phyloP scores from a whole-genome alignment of 805 yeast species.

The Saturnispora galanensis region DNA sequence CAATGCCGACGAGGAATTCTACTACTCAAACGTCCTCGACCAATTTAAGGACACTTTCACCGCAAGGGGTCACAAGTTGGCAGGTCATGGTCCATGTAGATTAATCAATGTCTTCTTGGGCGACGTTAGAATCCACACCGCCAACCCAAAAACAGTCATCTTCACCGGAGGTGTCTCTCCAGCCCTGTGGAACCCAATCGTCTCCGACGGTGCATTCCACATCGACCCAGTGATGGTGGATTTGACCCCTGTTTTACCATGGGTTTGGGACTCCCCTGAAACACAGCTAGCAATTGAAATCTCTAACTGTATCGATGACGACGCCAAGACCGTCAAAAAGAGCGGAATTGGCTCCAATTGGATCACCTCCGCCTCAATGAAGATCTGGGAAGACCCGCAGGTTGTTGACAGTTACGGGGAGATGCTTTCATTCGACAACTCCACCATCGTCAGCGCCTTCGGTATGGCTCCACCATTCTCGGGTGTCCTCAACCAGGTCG shows the following conservation, averaged over 20 bases:
- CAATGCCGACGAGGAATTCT: conserved; percentile 72
- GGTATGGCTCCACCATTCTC: conserved; percentile 31
- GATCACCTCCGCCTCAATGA: conserved; percentile 48
- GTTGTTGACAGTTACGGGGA: conserved; percentile 34
- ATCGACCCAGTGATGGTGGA: conserved; percentile 62
- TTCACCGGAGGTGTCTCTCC: conserved; percentile 81
- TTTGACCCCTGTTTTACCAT: conserved; percentile 58
- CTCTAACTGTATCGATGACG: conserved; percentile 41
- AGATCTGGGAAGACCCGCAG: conserved; percentile 41
- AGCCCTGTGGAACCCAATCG: conserved; percentile 72
- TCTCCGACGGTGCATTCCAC: conserved; percentile 65
- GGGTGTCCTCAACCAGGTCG: conserved; percentile 30
- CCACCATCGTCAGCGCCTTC: conserved; percentile 24
- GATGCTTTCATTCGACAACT: conserved; percentile 22
- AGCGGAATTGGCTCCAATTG: conserved; percentile 43
- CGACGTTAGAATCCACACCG: conserved; percentile 48
- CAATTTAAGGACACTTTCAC: conserved; percentile 32
- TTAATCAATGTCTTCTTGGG: conserved; percentile 52
- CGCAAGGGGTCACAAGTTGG: conserved; percentile 30
- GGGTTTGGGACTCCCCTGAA: conserved; percentile 44
- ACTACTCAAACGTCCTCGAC: conserved; percentile 60
- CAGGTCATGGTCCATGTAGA: conserved; percentile 67
- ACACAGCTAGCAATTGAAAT: conserved; percentile 37
- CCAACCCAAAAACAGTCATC: conserved; percentile 62
- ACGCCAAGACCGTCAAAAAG: conserved; percentile 17